phyloP scores from a whole-genome alignment of 306 rosid species.

The Prunus salicina region DNA sequence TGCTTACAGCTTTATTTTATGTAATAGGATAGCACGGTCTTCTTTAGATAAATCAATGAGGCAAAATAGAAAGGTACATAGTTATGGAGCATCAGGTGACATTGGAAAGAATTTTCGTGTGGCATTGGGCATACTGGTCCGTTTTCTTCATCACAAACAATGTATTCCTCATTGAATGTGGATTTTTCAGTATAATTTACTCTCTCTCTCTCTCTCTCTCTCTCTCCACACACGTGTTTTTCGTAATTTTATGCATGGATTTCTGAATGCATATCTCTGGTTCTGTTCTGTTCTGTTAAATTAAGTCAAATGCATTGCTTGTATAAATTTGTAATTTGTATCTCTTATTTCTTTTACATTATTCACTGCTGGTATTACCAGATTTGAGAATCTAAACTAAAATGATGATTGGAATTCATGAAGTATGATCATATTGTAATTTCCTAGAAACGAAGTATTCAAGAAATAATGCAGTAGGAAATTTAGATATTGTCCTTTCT shows the following conservation, averaged over 20 bases:
- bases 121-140: slow-evolving; percentile 66
- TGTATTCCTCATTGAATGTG: not conserved
- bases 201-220: not conserved
- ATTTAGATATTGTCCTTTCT: too few species aligned
- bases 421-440: too few species aligned
- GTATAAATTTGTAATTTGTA: not conserved
- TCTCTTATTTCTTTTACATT: too few species aligned
- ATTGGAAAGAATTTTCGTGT: slow-evolving; percentile 45
- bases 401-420: too few species aligned
- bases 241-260: not conserved
- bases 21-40: slow-evolving; percentile 55
- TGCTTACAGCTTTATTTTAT: slow-evolving; percentile 17
- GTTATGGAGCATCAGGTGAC: slow-evolving; percentile 32
- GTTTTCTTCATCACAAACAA: slow-evolving; percentile 15
- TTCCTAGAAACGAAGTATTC: too few species aligned
- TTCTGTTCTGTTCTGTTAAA: not conserved
- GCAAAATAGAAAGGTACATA: slow-evolving; percentile 39
- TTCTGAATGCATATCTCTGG: not conserved
- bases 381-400: too few species aligned
- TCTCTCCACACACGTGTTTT: not conserved
- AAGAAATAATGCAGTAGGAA: too few species aligned
- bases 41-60: slow-evolving; percentile 44
- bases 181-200: not conserved
- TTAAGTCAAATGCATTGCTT: not conserved
- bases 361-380: too few species aligned